A percentile compares a stretch with the other conserved stretches of the same genome.
These are phyloP conservation scores for Globisporangium camurandrum DNA, from an alignment of 352 stramenopile genomes.

Conservation along the genomic window DNA sequence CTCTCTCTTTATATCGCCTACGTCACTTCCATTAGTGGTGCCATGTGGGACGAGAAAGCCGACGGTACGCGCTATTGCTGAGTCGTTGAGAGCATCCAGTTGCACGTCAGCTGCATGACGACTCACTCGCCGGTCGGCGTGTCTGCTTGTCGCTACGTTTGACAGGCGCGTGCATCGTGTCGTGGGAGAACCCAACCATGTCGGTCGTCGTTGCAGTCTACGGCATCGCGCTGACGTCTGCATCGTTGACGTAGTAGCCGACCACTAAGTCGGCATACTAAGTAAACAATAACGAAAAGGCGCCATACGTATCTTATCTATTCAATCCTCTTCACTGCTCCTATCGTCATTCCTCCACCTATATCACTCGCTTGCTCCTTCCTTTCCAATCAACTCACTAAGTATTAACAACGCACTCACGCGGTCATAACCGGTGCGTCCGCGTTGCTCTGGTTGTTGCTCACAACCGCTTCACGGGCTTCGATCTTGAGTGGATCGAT, in stretches of 20 bases:
- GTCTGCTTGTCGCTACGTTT: background rate
- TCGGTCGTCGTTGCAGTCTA: constrained; percentile 62
- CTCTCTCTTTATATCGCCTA: no score
- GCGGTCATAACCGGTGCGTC: constrained; percentile 24
- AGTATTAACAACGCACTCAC: background rate
- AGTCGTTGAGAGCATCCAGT: no score
- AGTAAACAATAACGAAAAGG: background rate
- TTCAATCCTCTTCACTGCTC: no score
- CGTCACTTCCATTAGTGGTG: constrained; percentile 20
- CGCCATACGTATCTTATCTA: no score
- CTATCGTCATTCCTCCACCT: no score
- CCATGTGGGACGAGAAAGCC: constrained; percentile 71
- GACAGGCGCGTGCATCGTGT: constrained; percentile 56
- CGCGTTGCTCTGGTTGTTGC: constrained; percentile 8
- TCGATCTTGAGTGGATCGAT: constrained; percentile 68
- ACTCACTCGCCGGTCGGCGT: background rate
- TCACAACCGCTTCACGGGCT: constrained; percentile 19
- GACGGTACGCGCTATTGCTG: no score
- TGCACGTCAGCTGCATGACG: no score
- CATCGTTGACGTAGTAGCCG: background rate
- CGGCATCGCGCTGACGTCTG: constrained; percentile 39
- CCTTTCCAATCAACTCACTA: background rate
- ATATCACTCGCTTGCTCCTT: no score
- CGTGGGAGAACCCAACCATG: constrained; percentile 72
- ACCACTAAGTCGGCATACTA: background rate